Percentiles rank a stretch among this genome's conserved stretches.
phyloP scores from a whole-genome alignment of 2,329 filamentous ascomycete genomes.

The Myriosclerotinia curreyana region DNA sequence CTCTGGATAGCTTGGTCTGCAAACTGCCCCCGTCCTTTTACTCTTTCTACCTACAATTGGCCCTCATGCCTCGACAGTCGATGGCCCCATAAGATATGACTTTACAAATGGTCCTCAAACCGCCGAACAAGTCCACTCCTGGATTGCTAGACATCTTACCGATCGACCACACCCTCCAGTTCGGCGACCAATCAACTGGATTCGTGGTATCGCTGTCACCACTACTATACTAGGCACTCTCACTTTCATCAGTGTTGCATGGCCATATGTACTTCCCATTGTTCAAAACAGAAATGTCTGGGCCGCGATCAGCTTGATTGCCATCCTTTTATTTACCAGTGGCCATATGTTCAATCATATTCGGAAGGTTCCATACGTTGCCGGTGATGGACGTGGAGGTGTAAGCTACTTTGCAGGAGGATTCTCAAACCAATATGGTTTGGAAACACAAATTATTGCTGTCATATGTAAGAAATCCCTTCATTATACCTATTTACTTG shows the following conservation, averaged over 20 bases:
- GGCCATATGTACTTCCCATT: slow-evolving; percentile 76
- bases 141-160: slow-evolving; percentile 77
- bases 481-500: slow-evolving; percentile 30
- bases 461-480: slow-evolving; percentile 72
- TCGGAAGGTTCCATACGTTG: slow-evolving; percentile 88
- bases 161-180: slow-evolving; percentile 74
- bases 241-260: slow-evolving; percentile 67
- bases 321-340: slow-evolving; percentile 87
- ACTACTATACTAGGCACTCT: slow-evolving; percentile 67
- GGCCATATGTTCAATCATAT: slow-evolving; percentile 99
- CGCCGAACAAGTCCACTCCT: slow-evolving; percentile 75
- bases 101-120: slow-evolving; percentile 71
- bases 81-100: slow-evolving; percentile 75
- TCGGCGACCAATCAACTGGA: slow-evolving; percentile 82
- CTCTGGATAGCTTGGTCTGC: slow-evolving; percentile 71
- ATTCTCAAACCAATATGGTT: slow-evolving; percentile 88
- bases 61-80: slow-evolving; percentile 67
- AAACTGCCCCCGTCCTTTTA: slow-evolving; percentile 88
- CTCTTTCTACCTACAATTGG: slow-evolving; percentile 84
- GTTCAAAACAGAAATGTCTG: slow-evolving; percentile 90
- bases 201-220: slow-evolving; percentile 65
- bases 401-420: slow-evolving; percentile 87
- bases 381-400: slow-evolving; percentile 78
- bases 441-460: slow-evolving; percentile 94
- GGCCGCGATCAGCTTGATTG: slow-evolving; percentile 84